phyloP scores from a whole-genome alignment of 495 filamentous ascomycete species.

The Annulohypoxylon bovei region DNA sequence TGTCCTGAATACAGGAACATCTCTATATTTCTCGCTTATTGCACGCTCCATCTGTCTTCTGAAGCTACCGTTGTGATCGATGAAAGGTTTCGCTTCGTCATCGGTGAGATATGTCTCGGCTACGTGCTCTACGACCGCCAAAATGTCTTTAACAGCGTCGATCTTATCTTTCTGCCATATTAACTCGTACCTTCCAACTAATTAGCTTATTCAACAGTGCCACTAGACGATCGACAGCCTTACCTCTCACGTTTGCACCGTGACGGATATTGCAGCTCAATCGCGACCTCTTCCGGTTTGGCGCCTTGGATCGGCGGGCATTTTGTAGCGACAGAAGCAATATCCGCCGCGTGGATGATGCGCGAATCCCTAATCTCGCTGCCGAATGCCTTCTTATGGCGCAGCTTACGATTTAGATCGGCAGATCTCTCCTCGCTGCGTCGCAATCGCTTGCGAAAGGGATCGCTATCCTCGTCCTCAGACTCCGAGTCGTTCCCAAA shows the following conservation, averaged over 20 bases:
- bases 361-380: slow-evolving; percentile 64
- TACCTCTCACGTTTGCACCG: slow-evolving; percentile 74
- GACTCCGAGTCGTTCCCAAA: slow-evolving; percentile 45
- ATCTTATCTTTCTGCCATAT: slow-evolving; percentile 84
- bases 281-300: slow-evolving; percentile 61
- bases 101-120: slow-evolving; percentile 77
- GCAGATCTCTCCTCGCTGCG: slow-evolving; percentile 37
- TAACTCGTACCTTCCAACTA: slow-evolving; percentile 72
- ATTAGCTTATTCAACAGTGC: slow-evolving; percentile 35
- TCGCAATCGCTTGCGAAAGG: slow-evolving; percentile 46
- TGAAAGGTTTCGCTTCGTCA: slow-evolving; percentile 69
- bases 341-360: slow-evolving; percentile 73
- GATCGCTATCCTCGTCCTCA: slow-evolving; percentile 38
- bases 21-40: slow-evolving; percentile 67
- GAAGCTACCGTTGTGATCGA: slow-evolving; percentile 77
- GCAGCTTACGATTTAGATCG: slow-evolving; percentile 68
- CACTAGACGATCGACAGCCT: slow-evolving; percentile 20
- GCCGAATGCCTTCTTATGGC: slow-evolving; percentile 64
- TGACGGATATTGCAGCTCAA: slow-evolving; percentile 78
- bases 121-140: slow-evolving; percentile 78
- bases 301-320: slow-evolving; percentile 60
- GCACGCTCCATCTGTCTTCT: slow-evolving; percentile 76
- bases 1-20: slow-evolving; percentile 72
- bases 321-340: slow-evolving; percentile 63
- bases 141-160: slow-evolving; percentile 84